phyloP scores from a whole-genome alignment of 495 filamentous ascomycete genomes.

The Podospora appendiculata region DNA sequence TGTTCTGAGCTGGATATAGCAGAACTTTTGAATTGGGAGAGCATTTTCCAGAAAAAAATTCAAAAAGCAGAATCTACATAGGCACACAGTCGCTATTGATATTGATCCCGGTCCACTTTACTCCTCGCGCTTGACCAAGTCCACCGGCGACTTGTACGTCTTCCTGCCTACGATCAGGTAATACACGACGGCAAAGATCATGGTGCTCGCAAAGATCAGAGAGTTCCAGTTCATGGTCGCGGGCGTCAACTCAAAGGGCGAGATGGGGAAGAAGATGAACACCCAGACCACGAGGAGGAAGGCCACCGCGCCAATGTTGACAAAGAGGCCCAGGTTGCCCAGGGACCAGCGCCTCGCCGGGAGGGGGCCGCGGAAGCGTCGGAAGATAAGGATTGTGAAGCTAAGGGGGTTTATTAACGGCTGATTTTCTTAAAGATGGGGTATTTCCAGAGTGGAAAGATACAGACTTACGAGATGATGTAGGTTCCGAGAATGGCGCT shows the following conservation, averaged over 20 bases:
- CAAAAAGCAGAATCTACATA: neutral
- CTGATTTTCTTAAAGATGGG: neutral
- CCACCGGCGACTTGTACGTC: constrained; percentile 6
- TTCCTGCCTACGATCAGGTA: constrained; percentile 14
- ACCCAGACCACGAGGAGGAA: constrained; percentile 28
- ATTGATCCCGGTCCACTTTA: neutral
- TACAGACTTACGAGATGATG: constrained; percentile 31
- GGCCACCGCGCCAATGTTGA: constrained; percentile 28
- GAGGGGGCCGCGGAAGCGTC: constrained; percentile 26
- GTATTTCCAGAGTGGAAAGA: neutral
- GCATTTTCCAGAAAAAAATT: too few species aligned
- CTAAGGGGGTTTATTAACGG: neutral
- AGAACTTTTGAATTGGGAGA: too few species aligned
- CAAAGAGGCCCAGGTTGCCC: constrained; percentile 18
- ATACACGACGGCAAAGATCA: constrained; percentile 19
- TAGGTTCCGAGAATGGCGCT: constrained; percentile 35
- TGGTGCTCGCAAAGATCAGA: constrained; percentile 34
- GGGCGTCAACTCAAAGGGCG: constrained; percentile 20
- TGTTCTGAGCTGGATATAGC: too few species aligned
- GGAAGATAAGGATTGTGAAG: constrained; percentile 20
- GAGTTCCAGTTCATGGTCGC: constrained; percentile 43
- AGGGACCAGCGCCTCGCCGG: constrained; percentile 35
- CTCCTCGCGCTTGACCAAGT: constrained; percentile 7
- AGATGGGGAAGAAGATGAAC: constrained; percentile 37
- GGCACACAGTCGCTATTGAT: neutral